A percentile compares a stretch with the other conserved stretches of the same genome.
Evolutionary conservation across 768 basidiomycete species (phyloP).

Genomic region (Termitomyces sp.): DNA sequence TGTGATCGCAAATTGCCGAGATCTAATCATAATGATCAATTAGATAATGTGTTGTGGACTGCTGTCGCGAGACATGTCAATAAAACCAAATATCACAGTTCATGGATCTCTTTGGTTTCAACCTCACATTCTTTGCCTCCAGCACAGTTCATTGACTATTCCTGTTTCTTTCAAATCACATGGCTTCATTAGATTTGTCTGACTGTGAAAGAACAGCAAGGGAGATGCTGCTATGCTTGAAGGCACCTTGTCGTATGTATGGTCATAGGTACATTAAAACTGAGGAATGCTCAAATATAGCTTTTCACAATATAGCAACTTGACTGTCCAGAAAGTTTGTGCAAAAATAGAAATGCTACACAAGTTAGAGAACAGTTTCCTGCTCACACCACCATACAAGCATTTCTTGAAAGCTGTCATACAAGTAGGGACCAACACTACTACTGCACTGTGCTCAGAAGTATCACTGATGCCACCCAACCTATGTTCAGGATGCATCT

Average conservation of each 20-base stretch:
- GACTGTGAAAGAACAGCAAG: constrained; percentile 27
- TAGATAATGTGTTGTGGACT: no score
- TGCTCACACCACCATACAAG: constrained; percentile 43
- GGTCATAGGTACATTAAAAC: background rate
- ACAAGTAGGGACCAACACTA: constrained; percentile 29
- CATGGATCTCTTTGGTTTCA: background rate
- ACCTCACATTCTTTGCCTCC: background rate
- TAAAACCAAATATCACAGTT: constrained; percentile 4
- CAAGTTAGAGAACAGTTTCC: constrained; percentile 34
- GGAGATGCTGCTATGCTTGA: constrained; percentile 23
- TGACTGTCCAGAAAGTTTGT: constrained; percentile 50
- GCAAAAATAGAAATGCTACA: constrained; percentile 43
- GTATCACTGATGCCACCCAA: background rate
- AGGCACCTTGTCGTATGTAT: constrained; percentile 23
- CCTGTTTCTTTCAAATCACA: background rate
- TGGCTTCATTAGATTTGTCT: constrained; percentile 23
- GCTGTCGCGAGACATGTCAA: constrained; percentile 5
- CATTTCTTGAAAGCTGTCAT: constrained; percentile 38
- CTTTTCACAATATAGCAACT: constrained; percentile 21
- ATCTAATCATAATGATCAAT: no score
- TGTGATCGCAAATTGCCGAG: background rate
- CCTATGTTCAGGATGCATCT: constrained; percentile 11
- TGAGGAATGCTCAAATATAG: background rate
- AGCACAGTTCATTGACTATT: background rate
- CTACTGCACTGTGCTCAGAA: background rate